Percentiles rank a stretch among this genome's conserved stretches.
Evolutionary conservation across 2,329 filamentous ascomycete genomes (phyloP).

Genomic region (Phialophora tarda): DNA sequence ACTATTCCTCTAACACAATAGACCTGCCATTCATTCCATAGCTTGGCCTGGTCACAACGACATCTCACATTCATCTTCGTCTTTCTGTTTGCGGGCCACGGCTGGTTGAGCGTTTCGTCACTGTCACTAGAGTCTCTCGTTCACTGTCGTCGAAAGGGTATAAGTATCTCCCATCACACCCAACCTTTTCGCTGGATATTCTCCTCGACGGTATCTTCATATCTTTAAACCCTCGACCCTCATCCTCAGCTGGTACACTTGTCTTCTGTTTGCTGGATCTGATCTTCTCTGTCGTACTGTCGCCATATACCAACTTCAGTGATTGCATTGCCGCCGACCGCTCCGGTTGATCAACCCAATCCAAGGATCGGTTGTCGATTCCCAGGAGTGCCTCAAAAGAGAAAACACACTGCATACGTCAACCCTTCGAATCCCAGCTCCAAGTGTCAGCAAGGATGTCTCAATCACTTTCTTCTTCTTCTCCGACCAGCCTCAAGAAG

Average conservation of each 20-base stretch:
- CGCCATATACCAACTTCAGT: not conserved
- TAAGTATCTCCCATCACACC: not conserved
- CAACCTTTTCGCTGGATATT: not conserved
- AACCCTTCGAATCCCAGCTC: not conserved
- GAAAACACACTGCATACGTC: not conserved
- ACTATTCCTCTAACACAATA: not conserved
- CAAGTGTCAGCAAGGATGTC: not conserved
- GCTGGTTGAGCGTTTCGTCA: not conserved
- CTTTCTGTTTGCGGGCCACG: not conserved
- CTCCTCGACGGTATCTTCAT: not conserved
- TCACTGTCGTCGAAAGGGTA: not conserved
- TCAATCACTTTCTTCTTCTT: not conserved
- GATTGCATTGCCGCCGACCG: not conserved
- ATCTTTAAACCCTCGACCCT: not conserved
- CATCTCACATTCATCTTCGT: not conserved
- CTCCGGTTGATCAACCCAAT: not conserved
- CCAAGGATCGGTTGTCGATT: not conserved
- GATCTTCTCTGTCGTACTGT: not conserved
- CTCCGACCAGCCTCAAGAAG: constrained; percentile 1
- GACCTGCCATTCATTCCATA: not conserved
- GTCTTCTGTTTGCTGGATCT: not conserved
- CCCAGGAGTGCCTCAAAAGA: not conserved
- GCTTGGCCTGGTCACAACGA: not conserved
- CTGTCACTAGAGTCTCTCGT: not conserved
- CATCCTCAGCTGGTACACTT: not conserved